phyloP scores from a whole-genome alignment of 2,329 filamentous ascomycete genomes.

The Phialocephala sp. region DNA sequence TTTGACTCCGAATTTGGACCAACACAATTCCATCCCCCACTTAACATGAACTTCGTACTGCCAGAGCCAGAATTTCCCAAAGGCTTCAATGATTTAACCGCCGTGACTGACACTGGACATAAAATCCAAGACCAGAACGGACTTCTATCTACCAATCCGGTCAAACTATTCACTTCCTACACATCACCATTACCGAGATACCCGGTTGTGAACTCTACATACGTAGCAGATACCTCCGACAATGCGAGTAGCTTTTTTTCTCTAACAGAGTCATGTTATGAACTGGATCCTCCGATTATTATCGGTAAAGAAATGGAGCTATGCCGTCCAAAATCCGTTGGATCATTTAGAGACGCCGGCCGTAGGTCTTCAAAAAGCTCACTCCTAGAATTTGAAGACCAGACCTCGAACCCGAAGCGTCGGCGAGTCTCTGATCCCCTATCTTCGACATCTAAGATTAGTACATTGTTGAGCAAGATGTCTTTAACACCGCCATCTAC shows the following conservation, averaged over 20 bases:
- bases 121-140: background rate
- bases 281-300: background rate
- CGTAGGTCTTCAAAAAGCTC: background rate
- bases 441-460: constrained; percentile 2
- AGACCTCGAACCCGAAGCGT: background rate
- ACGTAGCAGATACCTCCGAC: background rate
- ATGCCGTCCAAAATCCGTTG: background rate
- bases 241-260: background rate
- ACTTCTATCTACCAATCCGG: background rate
- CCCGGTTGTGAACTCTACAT: background rate
- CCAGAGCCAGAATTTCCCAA: background rate
- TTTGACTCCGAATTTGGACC: background rate
- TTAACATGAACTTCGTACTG: background rate
- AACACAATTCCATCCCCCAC: background rate
- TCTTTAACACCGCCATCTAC: constrained; percentile 10
- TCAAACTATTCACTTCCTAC: background rate
- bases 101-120: background rate
- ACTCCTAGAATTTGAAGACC: background rate
- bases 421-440: background rate
- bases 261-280: background rate
- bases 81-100: background rate
- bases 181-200: background rate
- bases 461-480: constrained; percentile 13
- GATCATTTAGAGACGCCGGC: background rate
- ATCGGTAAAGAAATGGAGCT: background rate